Percentiles rank a stretch among this genome's conserved stretches.
Evolutionary conservation across 495 filamentous ascomycete genomes (phyloP).

Genomic region (Xylaria flabelliformis): DNA sequence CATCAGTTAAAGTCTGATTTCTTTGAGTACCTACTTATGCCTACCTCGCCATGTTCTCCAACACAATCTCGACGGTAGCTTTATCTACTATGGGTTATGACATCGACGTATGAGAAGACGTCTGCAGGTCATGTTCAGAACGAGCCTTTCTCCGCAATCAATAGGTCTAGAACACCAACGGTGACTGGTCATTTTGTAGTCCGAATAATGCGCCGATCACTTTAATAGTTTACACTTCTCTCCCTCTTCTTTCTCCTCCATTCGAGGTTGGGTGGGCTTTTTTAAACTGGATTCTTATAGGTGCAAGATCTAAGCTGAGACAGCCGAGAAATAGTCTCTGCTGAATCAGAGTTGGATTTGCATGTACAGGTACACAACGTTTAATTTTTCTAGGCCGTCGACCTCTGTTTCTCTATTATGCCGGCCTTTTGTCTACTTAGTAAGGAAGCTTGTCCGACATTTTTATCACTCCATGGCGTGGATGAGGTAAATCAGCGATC

Average conservation of each 20-base stretch:
- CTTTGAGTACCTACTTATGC: background rate
- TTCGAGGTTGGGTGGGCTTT: background rate
- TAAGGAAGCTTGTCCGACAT: background rate
- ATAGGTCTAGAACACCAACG: constrained; percentile 10
- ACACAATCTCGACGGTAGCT: background rate
- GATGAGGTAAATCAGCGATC: background rate
- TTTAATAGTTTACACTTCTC: background rate
- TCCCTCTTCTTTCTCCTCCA: background rate
- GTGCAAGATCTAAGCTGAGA: background rate
- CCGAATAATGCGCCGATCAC: background rate
- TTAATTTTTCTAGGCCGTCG: background rate
- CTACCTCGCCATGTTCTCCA: background rate
- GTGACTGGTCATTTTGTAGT: background rate
- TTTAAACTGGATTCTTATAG: background rate
- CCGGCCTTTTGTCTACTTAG: background rate
- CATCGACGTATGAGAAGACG: background rate
- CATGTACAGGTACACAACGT: background rate
- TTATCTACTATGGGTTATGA: constrained; percentile 1
- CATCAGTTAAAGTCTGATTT: background rate
- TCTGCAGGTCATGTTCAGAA: background rate
- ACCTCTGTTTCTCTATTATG: background rate
- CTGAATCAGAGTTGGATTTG: background rate
- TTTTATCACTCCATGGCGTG: no score
- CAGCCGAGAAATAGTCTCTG: background rate
- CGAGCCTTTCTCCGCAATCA: constrained; percentile 10